A percentile compares a stretch with the other conserved stretches of the same genome.
Evolutionary conservation across 2,329 filamentous ascomycete genomes (phyloP).

Genomic region (Pseudogymnoascus sp.): DNA sequence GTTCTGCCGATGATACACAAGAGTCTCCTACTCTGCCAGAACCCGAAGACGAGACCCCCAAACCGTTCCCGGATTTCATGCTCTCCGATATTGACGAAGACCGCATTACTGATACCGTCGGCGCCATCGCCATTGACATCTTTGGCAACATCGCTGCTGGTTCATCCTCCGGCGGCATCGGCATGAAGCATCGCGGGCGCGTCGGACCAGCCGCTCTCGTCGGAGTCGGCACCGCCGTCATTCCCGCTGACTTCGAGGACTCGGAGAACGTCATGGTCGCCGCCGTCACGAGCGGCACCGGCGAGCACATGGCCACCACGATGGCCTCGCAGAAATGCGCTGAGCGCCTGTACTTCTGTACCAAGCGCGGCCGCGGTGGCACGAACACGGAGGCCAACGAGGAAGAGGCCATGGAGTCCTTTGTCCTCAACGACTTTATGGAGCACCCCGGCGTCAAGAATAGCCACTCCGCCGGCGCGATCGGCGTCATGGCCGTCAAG

Average conservation of each 20-base stretch:
- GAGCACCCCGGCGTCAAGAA: constrained; percentile 75
- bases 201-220: constrained; percentile 89
- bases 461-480: constrained; percentile 76
- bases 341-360: constrained; percentile 71
- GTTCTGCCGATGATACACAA: constrained; percentile 12
- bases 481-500: constrained; percentile 87
- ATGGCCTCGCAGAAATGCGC: constrained; percentile 84
- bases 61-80: background rate
- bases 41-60: background rate
- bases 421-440: constrained; percentile 89
- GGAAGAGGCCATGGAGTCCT: constrained; percentile 68
- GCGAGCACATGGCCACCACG: constrained; percentile 95
- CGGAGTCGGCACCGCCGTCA: constrained; percentile 80
- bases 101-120: constrained; percentile 83
- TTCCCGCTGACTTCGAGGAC: constrained; percentile 69
- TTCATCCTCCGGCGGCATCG: constrained; percentile 94
- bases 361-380: constrained; percentile 53
- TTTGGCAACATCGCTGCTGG: constrained; percentile 85
- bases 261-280: constrained; percentile 64
- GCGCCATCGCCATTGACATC: constrained; percentile 85
- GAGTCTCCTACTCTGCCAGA: background rate
- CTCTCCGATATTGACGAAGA: constrained; percentile 37
- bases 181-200: constrained; percentile 93
- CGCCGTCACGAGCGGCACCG: constrained; percentile 85
- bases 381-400: constrained; percentile 61